These are phyloP conservation scores for Salvia miltiorrhiza DNA, from an alignment of 257 asterid species.

Conservation along the genomic window DNA sequence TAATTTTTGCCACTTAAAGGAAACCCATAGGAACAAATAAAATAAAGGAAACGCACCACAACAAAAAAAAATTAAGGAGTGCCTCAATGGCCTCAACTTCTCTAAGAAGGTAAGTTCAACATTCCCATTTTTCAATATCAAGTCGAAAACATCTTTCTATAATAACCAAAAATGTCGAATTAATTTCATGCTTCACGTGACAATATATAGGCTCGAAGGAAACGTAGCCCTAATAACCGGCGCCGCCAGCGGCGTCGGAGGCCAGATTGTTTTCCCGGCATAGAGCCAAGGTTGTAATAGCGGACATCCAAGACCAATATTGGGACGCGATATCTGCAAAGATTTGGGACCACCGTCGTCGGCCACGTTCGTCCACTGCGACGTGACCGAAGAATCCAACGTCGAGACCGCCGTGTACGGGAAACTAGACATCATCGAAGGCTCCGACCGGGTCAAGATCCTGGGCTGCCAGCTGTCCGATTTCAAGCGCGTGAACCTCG, in stretches of 20 bases:
- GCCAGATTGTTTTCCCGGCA: slow-evolving; percentile 11
- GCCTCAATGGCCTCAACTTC: neutral
- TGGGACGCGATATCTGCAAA: too few species aligned
- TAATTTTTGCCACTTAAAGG: too few species aligned
- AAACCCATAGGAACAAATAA: too few species aligned
- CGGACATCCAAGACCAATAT: slow-evolving; percentile 38
- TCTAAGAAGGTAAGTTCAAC: neutral
- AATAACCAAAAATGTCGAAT: too few species aligned
- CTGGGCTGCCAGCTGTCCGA: slow-evolving; percentile 8
- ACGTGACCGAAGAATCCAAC: slow-evolving; percentile 30
- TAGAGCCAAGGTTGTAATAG: slow-evolving; percentile 45
- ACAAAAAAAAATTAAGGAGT: too few species aligned
- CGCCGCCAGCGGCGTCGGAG: neutral
- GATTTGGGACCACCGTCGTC: too few species aligned
- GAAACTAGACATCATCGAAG: slow-evolving; percentile 8
- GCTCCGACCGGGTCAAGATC: neutral
- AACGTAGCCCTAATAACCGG: neutral
- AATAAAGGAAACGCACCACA: neutral
- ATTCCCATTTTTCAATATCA: too few species aligned
- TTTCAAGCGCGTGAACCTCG: slow-evolving; percentile 31
- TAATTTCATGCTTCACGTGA: too few species aligned
- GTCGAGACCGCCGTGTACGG: slow-evolving; percentile 22
- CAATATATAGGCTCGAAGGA: too few species aligned
- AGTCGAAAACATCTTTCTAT: too few species aligned
- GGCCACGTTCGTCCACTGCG: slow-evolving; percentile 33